Conservation (phyloP, 2,329 filamentous ascomycete species). For the Zarea fungicola region DNA sequence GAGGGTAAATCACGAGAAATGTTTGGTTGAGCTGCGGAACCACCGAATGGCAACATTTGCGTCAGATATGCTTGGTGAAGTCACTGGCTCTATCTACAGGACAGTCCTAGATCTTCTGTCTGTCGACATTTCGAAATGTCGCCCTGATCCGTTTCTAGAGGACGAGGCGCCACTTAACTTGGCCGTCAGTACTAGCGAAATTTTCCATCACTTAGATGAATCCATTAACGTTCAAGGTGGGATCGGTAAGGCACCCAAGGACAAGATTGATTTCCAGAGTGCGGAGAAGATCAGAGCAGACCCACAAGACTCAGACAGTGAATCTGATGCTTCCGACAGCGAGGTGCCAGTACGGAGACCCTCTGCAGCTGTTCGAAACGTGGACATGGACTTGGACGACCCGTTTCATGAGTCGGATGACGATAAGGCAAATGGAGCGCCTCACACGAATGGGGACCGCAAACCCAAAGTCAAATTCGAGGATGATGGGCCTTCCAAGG, state of each 20-base stretch:
- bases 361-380: not conserved
- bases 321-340: slow-evolving; percentile 23
- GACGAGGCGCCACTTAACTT: slow-evolving; percentile 28
- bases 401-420: slow-evolving; percentile 26
- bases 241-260: slow-evolving; percentile 49
- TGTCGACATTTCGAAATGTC: slow-evolving; percentile 62
- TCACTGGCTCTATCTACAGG: slow-evolving; percentile 73
- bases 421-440: slow-evolving; percentile 32
- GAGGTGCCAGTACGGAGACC: slow-evolving; percentile 12
- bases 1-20: slow-evolving; percentile 79
- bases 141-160: slow-evolving; percentile 44
- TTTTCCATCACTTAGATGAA: slow-evolving; percentile 50
- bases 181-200: slow-evolving; percentile 47
- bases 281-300: slow-evolving; percentile 44
- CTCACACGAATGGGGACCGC: slow-evolving; percentile 31
- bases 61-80: slow-evolving; percentile 62
- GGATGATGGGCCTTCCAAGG: slow-evolving; percentile 36
- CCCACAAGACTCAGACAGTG: slow-evolving; percentile 21
- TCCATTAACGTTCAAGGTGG: slow-evolving; percentile 49
- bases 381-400: slow-evolving; percentile 18
- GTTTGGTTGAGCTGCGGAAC: slow-evolving; percentile 76
- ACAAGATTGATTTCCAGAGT: slow-evolving; percentile 41
- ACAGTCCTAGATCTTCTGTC: slow-evolving; percentile 68
- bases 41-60: slow-evolving; percentile 69
- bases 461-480: slow-evolving; percentile 48